Evolutionary conservation across 192 early-diverging fungal genomes (phyloP).

Genomic region (Entomortierella lignicola): DNA sequence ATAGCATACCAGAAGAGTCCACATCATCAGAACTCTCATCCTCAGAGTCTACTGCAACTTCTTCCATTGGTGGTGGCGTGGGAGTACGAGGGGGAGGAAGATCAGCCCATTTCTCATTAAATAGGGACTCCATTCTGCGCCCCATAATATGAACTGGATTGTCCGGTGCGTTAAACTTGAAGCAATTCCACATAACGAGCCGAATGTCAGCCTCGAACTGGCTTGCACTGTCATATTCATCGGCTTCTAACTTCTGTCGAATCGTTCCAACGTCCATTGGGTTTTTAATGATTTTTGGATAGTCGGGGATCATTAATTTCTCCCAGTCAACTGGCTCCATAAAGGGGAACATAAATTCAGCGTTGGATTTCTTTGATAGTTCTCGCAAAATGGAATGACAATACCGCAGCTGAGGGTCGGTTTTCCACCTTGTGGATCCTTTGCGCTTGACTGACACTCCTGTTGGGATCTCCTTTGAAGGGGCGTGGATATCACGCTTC

Average conservation of each 20-base stretch:
- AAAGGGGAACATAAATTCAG: conserved; percentile 78
- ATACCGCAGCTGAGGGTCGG: conserved; percentile 71
- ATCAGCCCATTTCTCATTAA: conserved; percentile 74
- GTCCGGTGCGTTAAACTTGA: conserved; percentile 73
- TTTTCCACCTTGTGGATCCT: conserved; percentile 43
- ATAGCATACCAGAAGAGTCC: conserved; percentile 32
- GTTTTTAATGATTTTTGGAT: conserved; percentile 80
- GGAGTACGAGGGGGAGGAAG: conserved; percentile 41
- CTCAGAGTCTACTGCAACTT: conserved; percentile 36
- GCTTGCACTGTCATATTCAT: conserved; percentile 66
- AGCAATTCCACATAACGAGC: conserved; percentile 84
- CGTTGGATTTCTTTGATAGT: conserved; percentile 75
- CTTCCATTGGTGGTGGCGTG: conserved; percentile 16
- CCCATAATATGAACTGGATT: conserved; percentile 72
- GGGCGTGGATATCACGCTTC: conserved; percentile 75
- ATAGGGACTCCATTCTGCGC: conserved; percentile 69
- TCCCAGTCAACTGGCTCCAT: conserved; percentile 89
- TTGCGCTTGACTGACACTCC: conserved; percentile 21
- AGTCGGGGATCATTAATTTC: conserved; percentile 86
- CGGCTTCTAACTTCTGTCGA: conserved; percentile 65
- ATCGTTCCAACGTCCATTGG: conserved; percentile 88
- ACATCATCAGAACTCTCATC: conserved; percentile 13
- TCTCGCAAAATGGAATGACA: conserved; percentile 73
- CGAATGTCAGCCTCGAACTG: conserved; percentile 76
- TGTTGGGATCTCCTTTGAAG: conserved; percentile 52